Evolutionary conservation across 202 grass and related monocot species (phyloP).

Genomic region (Sporobolus alterniflorus): DNA sequence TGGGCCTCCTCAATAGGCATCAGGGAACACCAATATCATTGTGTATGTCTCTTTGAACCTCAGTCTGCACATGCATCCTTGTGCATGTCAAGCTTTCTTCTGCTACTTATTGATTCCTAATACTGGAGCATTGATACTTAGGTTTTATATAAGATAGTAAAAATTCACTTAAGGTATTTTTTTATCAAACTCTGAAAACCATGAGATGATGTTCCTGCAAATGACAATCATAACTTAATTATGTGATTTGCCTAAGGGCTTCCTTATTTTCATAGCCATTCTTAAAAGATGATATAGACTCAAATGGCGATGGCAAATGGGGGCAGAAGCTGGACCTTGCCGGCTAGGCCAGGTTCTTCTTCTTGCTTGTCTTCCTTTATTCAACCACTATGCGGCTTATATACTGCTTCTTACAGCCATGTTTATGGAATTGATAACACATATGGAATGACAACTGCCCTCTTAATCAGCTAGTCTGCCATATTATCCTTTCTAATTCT

Average conservation of each 20-base stretch:
- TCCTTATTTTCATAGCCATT: not conserved
- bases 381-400: no score
- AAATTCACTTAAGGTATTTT: not conserved
- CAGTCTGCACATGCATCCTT: not conserved
- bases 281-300: not conserved
- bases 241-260: not conserved
- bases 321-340: no score
- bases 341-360: no score
- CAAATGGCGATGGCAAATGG: no score
- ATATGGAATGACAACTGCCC: no score
- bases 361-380: no score
- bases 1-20: slow-evolving; percentile 73
- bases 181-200: slow-evolving; percentile 3
- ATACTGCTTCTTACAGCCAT: no score
- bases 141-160: slow-evolving; percentile 10
- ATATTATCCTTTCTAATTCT: no score
- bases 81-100: not conserved
- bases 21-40: slow-evolving; percentile 70
- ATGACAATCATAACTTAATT: not conserved
- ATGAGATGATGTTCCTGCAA: not conserved
- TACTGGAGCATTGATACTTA: not conserved
- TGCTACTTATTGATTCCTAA: not conserved
- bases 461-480: no score
- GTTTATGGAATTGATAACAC: no score
- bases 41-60: slow-evolving; percentile 65